Conservation (phyloP, 352 stramenopile species). For the Hyaloperonospora brassicae region DNA sequence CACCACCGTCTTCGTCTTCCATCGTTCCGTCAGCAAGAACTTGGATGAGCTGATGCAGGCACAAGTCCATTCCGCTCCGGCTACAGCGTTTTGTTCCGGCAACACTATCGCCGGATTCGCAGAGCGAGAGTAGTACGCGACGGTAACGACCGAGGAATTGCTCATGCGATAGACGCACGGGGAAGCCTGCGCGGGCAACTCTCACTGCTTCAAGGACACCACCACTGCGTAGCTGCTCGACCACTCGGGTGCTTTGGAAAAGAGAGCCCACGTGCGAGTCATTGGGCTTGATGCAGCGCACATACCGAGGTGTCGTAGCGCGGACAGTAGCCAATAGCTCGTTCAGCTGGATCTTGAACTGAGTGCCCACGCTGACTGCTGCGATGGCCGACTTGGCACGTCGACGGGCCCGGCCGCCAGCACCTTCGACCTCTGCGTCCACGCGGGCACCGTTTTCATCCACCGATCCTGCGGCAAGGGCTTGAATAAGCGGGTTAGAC, state of each 20-base stretch:
- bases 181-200: constrained; percentile 76
- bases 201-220: constrained; percentile 86
- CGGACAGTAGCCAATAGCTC: constrained; percentile 92
- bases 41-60: constrained; percentile 26
- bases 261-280: constrained; percentile 59
- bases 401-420: constrained; percentile 20
- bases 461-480: constrained; percentile 26
- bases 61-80: constrained; percentile 23
- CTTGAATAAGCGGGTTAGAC: constrained; percentile 55
- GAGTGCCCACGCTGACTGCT: constrained; percentile 69
- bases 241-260: constrained; percentile 73
- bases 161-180: constrained; percentile 68
- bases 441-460: constrained; percentile 5
- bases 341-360: constrained; percentile 93
- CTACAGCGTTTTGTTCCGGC: constrained; percentile 16
- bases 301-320: constrained; percentile 93
- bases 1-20: constrained; percentile 7
- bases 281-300: constrained; percentile 99
- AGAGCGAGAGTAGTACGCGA: constrained; percentile 38
- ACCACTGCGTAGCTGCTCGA: constrained; percentile 80
- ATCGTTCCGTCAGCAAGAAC: constrained; percentile 18
- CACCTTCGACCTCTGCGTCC: constrained; percentile 13
- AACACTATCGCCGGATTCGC: constrained; percentile 14
- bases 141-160: constrained; percentile 73
- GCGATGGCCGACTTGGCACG: constrained; percentile 54